Percentiles rank a stretch among this genome's conserved stretches.
Conservation (phyloP, 108 stramenopile genomes). For the Cyclotella atomus region DNA sequence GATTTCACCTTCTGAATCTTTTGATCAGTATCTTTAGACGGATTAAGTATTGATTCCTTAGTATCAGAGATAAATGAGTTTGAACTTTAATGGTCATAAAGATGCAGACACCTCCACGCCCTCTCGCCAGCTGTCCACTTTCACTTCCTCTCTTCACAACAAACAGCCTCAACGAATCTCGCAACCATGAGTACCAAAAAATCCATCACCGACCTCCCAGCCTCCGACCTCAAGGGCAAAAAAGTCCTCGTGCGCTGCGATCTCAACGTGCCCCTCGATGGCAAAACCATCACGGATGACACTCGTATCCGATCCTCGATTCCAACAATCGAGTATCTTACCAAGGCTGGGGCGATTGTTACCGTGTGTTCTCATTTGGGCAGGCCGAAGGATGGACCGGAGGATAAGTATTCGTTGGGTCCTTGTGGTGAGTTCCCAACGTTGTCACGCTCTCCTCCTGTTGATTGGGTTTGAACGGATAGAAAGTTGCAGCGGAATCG, state of each 20-base stretch:
- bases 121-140: too few relatives aligned
- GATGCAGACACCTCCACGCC: too few relatives aligned
- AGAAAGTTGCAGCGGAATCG: too few relatives aligned
- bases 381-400: slow-evolving; percentile 96
- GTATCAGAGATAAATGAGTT: too few relatives aligned
- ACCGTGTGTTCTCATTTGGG: slow-evolving; percentile 99
- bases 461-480: too few relatives aligned
- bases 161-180: not conserved
- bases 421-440: slow-evolving; percentile 76
- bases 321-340: slow-evolving; percentile 97
- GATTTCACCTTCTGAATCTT: too few relatives aligned
- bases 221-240: slow-evolving; percentile 94
- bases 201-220: slow-evolving; percentile 90
- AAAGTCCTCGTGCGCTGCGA: slow-evolving; percentile 97
- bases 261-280: slow-evolving; percentile 97
- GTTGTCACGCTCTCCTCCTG: too few relatives aligned
- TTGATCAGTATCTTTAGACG: too few relatives aligned
- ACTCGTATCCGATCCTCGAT: slow-evolving; percentile 98
- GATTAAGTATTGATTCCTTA: too few relatives aligned
- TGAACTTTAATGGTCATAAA: too few relatives aligned
- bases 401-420: slow-evolving; percentile 97
- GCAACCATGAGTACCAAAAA: slow-evolving; percentile 77
- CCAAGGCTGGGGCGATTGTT: slow-evolving; percentile 95
- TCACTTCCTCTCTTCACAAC: not conserved
- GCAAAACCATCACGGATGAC: slow-evolving; percentile 97